These are phyloP conservation scores for Russula vinacea DNA, from an alignment of 768 basidiomycete species.

Conservation along the genomic window DNA sequence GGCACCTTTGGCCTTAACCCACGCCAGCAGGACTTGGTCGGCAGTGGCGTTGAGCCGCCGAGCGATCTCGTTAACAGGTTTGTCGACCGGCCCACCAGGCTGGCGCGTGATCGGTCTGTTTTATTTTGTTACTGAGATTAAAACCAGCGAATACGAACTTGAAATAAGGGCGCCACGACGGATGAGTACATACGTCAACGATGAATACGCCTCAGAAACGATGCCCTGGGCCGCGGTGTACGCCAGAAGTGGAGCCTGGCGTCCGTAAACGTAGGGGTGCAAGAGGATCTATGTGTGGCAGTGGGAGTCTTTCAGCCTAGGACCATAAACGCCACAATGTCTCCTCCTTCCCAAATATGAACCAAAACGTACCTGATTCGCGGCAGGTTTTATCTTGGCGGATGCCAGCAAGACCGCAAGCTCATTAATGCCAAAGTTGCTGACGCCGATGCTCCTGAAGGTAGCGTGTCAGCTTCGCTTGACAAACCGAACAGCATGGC, in stretches of 20 bases:
- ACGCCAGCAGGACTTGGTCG: conserved; percentile 69
- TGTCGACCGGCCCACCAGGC: conserved; percentile 64
- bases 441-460: conserved; percentile 65
- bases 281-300: conserved; percentile 50
- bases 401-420: conserved; percentile 53
- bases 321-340: not conserved
- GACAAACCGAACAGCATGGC: not conserved
- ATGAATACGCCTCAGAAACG: conserved; percentile 68
- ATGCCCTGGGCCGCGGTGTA: conserved; percentile 58
- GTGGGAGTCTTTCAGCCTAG: not conserved
- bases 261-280: conserved; percentile 64
- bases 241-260: conserved; percentile 54
- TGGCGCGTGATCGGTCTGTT: conserved; percentile 55
- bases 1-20: conserved; percentile 66
- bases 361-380: conserved; percentile 54
- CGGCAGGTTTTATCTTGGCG: conserved; percentile 60
- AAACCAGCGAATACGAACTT: not conserved
- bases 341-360: not conserved
- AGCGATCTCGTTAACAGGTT: conserved; percentile 54
- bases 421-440: conserved; percentile 59
- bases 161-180: not conserved
- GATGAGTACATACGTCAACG: conserved; percentile 48
- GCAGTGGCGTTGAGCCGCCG: conserved; percentile 47
- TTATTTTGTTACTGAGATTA: not conserved
- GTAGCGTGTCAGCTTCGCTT: not conserved